These are phyloP conservation scores for Hyphopichia wangnamkhiaoensis DNA, from an alignment of 1,139 yeast genomes.

Conservation along the genomic window DNA sequence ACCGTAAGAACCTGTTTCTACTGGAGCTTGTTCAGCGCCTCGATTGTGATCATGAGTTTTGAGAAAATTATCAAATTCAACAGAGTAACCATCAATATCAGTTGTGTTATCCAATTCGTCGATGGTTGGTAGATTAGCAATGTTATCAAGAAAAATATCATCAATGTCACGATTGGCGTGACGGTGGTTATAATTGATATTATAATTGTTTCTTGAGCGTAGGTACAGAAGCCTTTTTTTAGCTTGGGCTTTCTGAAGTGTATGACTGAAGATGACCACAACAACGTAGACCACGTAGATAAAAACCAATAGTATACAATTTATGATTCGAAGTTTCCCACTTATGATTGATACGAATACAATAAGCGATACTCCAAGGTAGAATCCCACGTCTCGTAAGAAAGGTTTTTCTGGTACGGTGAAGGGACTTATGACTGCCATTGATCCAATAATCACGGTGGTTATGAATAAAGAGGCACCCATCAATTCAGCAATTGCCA, in stretches of 20 bases:
- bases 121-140: constrained; percentile 33
- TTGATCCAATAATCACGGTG: constrained; percentile 72
- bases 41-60: constrained; percentile 5
- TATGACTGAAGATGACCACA: constrained; percentile 36
- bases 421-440: constrained; percentile 71
- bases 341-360: constrained; percentile 43
- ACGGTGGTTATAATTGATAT: constrained; percentile 6
- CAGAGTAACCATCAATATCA: constrained; percentile 18
- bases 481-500: constrained; percentile 84
- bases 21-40: constrained; percentile 11
- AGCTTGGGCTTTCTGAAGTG: constrained; percentile 21
- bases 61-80: constrained; percentile 18
- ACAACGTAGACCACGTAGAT: constrained; percentile 57
- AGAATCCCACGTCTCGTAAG: constrained; percentile 57
- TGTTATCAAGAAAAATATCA: constrained; percentile 24
- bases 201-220: constrained; percentile 30
- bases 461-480: constrained; percentile 86
- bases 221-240: constrained; percentile 23
- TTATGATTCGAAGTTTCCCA: constrained; percentile 45
- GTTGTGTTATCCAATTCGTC: constrained; percentile 26
- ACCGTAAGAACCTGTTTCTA: constrained; percentile 34
- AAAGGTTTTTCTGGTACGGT: constrained; percentile 52
- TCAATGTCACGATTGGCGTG: constrained; percentile 11
- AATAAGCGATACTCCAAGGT: constrained; percentile 45
- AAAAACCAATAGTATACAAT: constrained; percentile 49